Evolutionary conservation across 83 land plant species (phyloP).

Genomic region (Thuja plicata): DNA sequence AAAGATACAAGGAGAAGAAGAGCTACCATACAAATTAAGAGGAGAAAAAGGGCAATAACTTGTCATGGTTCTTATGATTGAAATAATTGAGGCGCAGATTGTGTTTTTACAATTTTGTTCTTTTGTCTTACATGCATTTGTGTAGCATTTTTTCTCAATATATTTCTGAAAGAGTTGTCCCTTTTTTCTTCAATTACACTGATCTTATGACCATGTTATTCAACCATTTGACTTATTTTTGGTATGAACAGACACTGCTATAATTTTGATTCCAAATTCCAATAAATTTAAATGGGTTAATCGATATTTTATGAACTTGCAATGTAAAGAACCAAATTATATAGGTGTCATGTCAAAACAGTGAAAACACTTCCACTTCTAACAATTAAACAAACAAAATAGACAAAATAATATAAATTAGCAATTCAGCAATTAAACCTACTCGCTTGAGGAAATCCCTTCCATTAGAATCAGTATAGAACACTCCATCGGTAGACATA

Average conservation of each 20-base stretch:
- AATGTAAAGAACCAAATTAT: background rate
- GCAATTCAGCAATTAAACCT: constrained; percentile 16
- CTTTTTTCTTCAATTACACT: background rate
- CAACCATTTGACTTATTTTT: background rate
- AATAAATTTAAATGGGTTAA: background rate
- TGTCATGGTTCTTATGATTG: background rate
- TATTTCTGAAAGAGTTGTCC: background rate
- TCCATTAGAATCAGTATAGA: constrained; percentile 67
- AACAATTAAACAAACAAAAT: background rate
- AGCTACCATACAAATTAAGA: background rate
- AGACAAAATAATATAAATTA: background rate
- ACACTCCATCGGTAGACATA: constrained; percentile 50
- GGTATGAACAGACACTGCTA: background rate
- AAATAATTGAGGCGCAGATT: background rate
- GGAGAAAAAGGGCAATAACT: background rate
- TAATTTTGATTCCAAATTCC: background rate
- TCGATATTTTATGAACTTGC: background rate
- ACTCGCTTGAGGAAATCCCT: constrained; percentile 73
- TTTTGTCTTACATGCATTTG: background rate
- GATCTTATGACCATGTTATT: background rate
- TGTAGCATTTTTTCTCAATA: background rate
- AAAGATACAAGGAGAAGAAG: background rate
- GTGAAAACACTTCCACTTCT: background rate
- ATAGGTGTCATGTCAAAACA: background rate
- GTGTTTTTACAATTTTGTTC: background rate